Conservation (phyloP, 2,329 filamentous ascomycete species). For the Raffaelea albimanens region DNA sequence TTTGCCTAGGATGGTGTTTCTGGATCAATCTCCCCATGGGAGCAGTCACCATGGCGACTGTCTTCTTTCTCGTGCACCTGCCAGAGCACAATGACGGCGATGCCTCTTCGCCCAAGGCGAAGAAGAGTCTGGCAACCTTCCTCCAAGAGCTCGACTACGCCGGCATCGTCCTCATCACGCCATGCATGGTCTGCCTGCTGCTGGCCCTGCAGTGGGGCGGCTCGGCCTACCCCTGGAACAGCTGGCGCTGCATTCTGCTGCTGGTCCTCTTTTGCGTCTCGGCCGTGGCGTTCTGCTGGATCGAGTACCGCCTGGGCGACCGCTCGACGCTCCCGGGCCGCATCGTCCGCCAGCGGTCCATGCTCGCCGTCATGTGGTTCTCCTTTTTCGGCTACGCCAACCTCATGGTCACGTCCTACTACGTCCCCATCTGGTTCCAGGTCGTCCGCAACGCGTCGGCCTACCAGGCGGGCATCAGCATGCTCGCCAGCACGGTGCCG, state of each 20-base stretch:
- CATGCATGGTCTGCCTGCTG: slow-evolving; percentile 28
- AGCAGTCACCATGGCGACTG: slow-evolving; percentile 3
- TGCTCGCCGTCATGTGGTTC: slow-evolving; percentile 17
- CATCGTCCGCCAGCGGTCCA: slow-evolving; percentile 21
- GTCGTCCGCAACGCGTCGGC: slow-evolving; percentile 21
- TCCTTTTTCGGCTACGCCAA: slow-evolving; percentile 25
- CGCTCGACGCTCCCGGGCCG: slow-evolving; percentile 25
- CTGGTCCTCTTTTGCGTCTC: slow-evolving; percentile 19
- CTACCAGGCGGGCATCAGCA: slow-evolving; percentile 21
- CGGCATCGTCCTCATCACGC: slow-evolving; percentile 9
- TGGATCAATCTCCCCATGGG: slow-evolving; percentile 14
- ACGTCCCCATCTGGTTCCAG: slow-evolving; percentile 22
- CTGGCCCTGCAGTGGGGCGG: slow-evolving; percentile 35
- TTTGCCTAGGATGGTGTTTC: slow-evolving; percentile 8
- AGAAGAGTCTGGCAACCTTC: not conserved
- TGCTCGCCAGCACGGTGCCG: slow-evolving; percentile 15
- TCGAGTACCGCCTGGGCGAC: slow-evolving; percentile 22
- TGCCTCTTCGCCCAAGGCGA: no score
- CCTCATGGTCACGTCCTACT: slow-evolving; percentile 10
- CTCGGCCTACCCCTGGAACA: slow-evolving; percentile 20
- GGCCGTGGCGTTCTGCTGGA: slow-evolving; percentile 16
- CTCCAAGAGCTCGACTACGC: slow-evolving; percentile 5
- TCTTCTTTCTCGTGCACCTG: slow-evolving; percentile 5
- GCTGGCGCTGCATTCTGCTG: slow-evolving; percentile 17
- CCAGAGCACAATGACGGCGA: no score